A percentile compares a stretch with the other conserved stretches of the same genome.
Conservation (phyloP, 495 filamentous ascomycete genomes). For the Schizothecium vesticola region DNA sequence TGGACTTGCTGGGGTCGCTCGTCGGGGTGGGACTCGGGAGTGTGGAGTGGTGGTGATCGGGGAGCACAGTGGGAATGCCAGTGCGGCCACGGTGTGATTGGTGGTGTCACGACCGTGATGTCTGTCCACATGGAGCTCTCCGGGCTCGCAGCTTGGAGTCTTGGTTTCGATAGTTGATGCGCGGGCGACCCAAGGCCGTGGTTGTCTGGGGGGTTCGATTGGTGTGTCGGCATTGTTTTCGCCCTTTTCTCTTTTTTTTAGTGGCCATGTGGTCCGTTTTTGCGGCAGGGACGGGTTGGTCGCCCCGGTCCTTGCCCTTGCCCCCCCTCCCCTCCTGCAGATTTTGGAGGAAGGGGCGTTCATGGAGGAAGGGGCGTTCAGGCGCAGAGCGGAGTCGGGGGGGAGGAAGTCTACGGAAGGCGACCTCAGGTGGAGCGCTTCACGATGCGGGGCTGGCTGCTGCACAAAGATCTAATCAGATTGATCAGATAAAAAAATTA, state of each 20-base stretch:
- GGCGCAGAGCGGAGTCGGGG: background rate
- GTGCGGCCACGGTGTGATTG: background rate
- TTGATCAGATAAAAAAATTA: constrained; percentile 19
- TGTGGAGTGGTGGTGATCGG: background rate
- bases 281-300: background rate
- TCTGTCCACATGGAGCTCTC: background rate
- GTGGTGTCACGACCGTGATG: background rate
- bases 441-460: background rate
- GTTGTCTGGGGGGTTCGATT: background rate
- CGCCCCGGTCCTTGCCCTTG: background rate
- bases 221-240: background rate
- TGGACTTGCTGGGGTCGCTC: no score
- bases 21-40: no score
- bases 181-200: background rate
- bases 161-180: background rate
- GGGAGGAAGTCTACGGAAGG: background rate
- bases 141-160: background rate
- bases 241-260: background rate
- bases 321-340: background rate
- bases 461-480: constrained; percentile 17
- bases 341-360: background rate
- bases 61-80: background rate
- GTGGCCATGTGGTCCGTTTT: background rate
- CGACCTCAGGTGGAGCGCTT: background rate
- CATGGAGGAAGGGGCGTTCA: background rate